Base-by-base conservation (phyloP, 805 yeast genomes). In the Kazachstania bromeliacearum region DNA sequence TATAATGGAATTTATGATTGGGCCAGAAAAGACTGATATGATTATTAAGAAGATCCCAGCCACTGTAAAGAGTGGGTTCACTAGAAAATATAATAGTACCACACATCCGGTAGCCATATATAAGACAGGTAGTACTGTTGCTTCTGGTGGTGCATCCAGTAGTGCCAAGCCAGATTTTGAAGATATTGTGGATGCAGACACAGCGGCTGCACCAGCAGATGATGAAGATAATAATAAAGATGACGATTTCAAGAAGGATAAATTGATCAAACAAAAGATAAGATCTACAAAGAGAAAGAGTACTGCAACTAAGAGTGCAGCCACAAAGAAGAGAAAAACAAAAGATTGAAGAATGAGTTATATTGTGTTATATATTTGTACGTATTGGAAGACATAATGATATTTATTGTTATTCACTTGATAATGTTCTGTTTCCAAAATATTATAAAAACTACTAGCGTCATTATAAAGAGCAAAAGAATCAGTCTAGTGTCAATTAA, bases 91-190 rank as follows among this genome's bases (percentile, higher is more conserved):
- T 59, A 92, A 92, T 54, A 57, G 74, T 7, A 61, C 57, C 38
- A 63, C 75, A 7, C 98, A 92, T 61, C 97, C 97, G 2, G 75
- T 80, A 1, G 85, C 94, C 2, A 85, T 83, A 46, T 78, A 78
- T 67, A 75, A 73, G 53, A 75, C 87, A 0, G 89, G 87, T 10
- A 69, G 70, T 31, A 70, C 79, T 7, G 71, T 78, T 5, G 63
- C 53, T 14, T 45, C 45, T 4, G 43, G 49, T 8, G 44, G 45
- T 16, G 39, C 46, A 10, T 17, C 41, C 14, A 33, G 38, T 7
- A 28, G 43, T n/a, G n/a, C n/a, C 8, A 51, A 45, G n/a, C 62
- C 63, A 1, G 64, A 59, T 45, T 55, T 57, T 33, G 64, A 59
- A 39, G 64, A 58, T 35, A 48, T 59, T 15, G 59, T 59, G 12